Base-by-base conservation (phyloP, 1,284 basidiomycete genomes). In the Ceratobasidium sp. region DNA sequence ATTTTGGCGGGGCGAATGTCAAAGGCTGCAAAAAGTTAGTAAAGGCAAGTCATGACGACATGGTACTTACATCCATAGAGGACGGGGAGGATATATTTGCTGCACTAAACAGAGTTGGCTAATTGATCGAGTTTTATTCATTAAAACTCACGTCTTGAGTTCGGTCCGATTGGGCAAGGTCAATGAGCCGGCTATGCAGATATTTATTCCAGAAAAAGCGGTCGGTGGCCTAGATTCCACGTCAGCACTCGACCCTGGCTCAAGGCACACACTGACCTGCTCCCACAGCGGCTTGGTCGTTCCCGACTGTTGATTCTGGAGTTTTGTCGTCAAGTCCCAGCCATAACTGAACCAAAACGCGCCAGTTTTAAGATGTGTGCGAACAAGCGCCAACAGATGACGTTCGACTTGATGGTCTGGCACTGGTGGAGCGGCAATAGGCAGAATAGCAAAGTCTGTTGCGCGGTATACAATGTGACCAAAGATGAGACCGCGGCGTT, bases 121-220 rank as follows among this genome's bases (percentile, higher is more conserved):
- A 56, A 22, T 71, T 55, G 68, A 58, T 68, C 49, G 60, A 45
- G 22, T 8, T 27, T 15, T 6, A 7, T 27, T 12, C 38, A 2
- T 7, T 17, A 6, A 54, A 47, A 76, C 89, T 78, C 73, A 92
- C 91, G 75, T 91, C 86, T 74, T 86, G 84, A 45, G 83, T 80
- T 1, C 80, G 74, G 71, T 82, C 82, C 17, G 81, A 79, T 47
- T 75, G 73, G 2, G 80, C 83, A 62, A 85, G 82, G 68, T 93
- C 89, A 67, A 93, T 90, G 57, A 94, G 78, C 72, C 86, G 85
- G 25, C 85, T 83, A 70, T 93, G 91, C 60, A 94, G 76, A 76
- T 80, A 93, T 85, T 89, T 92, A 80, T 99, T 99, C 96, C 96
- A 99, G 81, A 98, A 99, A 82, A 99, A 99, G 73, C 96, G 86